Evolutionary conservation across 2,329 filamentous ascomycete genomes (phyloP).

Genomic region (Diaporthe citri): DNA sequence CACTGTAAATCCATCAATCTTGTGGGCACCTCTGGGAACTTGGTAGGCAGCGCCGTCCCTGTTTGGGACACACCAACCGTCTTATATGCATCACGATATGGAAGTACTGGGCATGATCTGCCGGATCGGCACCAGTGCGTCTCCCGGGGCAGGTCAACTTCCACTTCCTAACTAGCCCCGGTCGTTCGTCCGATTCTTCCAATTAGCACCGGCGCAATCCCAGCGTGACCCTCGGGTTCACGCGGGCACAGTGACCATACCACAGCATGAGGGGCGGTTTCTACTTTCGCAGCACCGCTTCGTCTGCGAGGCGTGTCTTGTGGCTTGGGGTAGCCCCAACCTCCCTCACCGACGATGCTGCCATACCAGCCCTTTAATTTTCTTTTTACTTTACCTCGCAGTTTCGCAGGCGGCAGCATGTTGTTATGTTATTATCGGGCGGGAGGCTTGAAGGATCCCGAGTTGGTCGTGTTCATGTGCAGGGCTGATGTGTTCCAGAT

Average conservation of each 20-base stretch:
- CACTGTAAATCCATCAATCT: not conserved
- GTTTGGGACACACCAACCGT: slow-evolving; percentile 7
- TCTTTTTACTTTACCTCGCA: not conserved
- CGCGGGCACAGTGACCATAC: not conserved
- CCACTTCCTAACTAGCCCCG: slow-evolving; percentile 8
- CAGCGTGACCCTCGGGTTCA: not conserved
- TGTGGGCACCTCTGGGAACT: not conserved
- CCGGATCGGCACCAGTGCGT: slow-evolving; percentile 20
- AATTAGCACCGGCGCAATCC: not conserved
- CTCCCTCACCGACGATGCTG: not conserved
- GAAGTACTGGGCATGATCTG: slow-evolving; percentile 20
- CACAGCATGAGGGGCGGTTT: not conserved
- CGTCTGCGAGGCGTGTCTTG: not conserved
- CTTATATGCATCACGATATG: slow-evolving; percentile 19
- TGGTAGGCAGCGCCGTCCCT: slow-evolving; percentile 17
- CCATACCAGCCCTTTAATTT: not conserved
- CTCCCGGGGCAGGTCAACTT: slow-evolving; percentile 16
- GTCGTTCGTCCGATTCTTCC: slow-evolving; percentile 24
- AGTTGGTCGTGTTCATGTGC: not conserved
- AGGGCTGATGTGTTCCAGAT: not conserved
- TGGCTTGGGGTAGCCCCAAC: not conserved
- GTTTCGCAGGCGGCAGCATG: not conserved
- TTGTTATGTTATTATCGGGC: not conserved
- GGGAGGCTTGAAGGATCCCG: not conserved
- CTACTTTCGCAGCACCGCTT: not conserved